Base-by-base conservation (phyloP, 2,329 filamentous ascomycete species). In the Alternaria triticina region DNA sequence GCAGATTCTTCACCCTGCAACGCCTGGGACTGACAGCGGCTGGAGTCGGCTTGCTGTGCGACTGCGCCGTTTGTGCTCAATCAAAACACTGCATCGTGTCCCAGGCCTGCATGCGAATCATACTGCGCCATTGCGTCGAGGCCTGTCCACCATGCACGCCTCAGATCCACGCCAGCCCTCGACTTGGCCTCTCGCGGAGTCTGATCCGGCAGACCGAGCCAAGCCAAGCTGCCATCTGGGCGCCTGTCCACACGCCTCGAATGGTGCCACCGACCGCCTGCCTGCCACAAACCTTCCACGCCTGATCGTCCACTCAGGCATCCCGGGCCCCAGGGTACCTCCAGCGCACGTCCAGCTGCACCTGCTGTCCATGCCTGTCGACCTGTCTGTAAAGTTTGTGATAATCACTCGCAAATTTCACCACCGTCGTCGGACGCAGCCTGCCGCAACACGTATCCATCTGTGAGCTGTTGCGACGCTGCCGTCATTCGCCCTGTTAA, bases 11-110 rank as follows among this genome's bases (percentile, higher is more conserved):
- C 65, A 20, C 44, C 59, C 45, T 62, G 51, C 44, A 52, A 57
- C 50, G 44, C 55, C 57, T 52, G 25, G 56, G 62, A 23, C 61
- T 56, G 55, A 43, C 55, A 30, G 66, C 73, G 71, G 72, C 69
- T 72, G 70, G 67, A 66, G 61, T 71, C 73, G 74, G 72, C 70
- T 71, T 62, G 57, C 63, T 65, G 71, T 73, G 71, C 61, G 57
- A 71, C 71, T 20, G 64, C 62, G 64, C 73, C 68, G 67, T 72
- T 74, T 74, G 64, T 62, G 60, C 65, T 71, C 71, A 73, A 73
- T 73, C 69, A 74, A 74, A 67, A 56, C 64, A 60, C 64, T 61
- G 69, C 69, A 33, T 60, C 61, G 66, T 65, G 57, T 59, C 62
- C 58, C 60, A 58, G 59, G 69, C 61, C 64, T 64, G 65, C 64